A percentile compares a stretch with the other conserved stretches of the same genome.
Evolutionary conservation across 768 basidiomycete species (phyloP).

Genomic region (Xerocomellus chrysenteron): DNA sequence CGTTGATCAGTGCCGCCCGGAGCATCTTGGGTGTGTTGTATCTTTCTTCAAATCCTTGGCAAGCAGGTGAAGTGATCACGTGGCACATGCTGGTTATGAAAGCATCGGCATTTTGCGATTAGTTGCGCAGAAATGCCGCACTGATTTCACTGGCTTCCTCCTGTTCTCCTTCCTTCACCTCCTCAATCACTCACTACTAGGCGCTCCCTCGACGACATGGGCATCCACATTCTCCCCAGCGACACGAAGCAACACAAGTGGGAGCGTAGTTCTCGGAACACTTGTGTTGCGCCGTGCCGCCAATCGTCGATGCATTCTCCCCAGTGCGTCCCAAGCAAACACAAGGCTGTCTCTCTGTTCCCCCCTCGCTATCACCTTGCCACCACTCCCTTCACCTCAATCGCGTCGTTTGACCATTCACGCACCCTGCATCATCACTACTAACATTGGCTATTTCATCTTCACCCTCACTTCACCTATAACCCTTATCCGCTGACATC

Average conservation of each 20-base stretch:
- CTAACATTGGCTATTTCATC: neutral
- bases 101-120: constrained; percentile 31
- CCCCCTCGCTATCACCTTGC: neutral
- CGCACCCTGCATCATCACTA: neutral
- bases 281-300: constrained; percentile 30
- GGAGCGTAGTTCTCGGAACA: constrained; percentile 50
- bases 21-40: constrained; percentile 19
- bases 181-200: neutral
- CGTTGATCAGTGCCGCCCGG: constrained; percentile 17
- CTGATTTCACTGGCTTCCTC: neutral
- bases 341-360: neutral
- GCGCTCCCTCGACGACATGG: neutral
- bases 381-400: too few relatives aligned
- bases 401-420: neutral
- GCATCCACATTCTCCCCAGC: neutral
- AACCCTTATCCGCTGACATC: neutral
- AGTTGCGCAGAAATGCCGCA: constrained; percentile 45
- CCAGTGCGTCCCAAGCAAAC: neutral
- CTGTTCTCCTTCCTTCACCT: neutral
- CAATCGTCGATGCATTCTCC: neutral
- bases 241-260: constrained; percentile 32
- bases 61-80: constrained; percentile 8
- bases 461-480: neutral
- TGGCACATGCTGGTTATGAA: neutral
- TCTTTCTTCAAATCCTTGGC: too few relatives aligned